Base-by-base conservation (phyloP, 2,329 filamentous ascomycete species). In the Colletotrichum echinochloae region DNA sequence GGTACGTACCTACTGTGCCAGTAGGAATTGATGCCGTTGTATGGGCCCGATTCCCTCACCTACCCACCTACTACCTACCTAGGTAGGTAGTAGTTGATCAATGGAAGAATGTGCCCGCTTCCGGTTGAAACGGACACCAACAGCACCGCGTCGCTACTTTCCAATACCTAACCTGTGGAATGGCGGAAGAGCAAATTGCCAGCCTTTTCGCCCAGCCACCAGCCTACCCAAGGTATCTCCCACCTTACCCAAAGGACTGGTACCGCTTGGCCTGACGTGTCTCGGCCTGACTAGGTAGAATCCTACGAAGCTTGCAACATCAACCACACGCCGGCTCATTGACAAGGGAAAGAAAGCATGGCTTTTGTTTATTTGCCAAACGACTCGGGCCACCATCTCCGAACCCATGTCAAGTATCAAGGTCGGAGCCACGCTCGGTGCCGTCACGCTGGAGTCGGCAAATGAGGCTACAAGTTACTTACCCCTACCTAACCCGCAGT, bases 21-120 rank as follows among this genome's bases (percentile, higher is more conserved):
- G 51, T 67, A 59, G 57, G 64, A 46, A 37, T 56, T 26, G 28
- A 70, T 67, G 63, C 64, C 64, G 64, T 46, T 48, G 23, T n/a
- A 28, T n/a, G 57, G 57, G 57, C 30, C 41, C 41, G 63, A 57
- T 65, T 55, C 41, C 35, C 11, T 37, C n/a, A n/a, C n/a, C n/a
- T n/a, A n/a, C n/a, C n/a, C n/a, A n/a, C n/a, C n/a, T n/a, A n/a
- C n/a, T n/a, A n/a, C n/a, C n/a, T n/a, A n/a, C n/a, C n/a, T n/a
- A n/a, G 37, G 18, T 33, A 44, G 65, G 18, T 60, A n/a, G 33
- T 57, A 26, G 65, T 49, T 60, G 60, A 64, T 64, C 41, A 57
- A 56, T 52, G 35, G 46, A 20, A 51, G 35, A 11, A 46, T 23
- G 41, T 41, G 23, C 35, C 62, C 37, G 48, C 39, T 55, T 20